Conservation (phyloP, 2,329 filamentous ascomycete genomes). For the Pseudogymnoascus sp. region DNA sequence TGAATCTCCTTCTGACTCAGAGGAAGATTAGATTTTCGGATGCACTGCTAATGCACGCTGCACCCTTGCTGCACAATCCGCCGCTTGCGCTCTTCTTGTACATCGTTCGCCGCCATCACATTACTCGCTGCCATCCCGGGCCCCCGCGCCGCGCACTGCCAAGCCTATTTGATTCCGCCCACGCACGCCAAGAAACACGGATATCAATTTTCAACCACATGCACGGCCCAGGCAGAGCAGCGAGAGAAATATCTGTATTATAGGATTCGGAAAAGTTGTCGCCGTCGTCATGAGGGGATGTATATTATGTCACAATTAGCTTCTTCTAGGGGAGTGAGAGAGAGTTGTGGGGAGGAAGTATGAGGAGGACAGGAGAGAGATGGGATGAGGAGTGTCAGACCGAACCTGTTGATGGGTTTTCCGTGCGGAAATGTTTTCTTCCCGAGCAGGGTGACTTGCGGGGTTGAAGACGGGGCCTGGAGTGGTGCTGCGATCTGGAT, state of each 20-base stretch:
- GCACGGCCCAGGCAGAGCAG: neutral
- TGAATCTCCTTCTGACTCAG: constrained; percentile 44
- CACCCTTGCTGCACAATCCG: constrained; percentile 2
- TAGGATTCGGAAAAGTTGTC: constrained; percentile 3
- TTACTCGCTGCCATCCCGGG: neutral
- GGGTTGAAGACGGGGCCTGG: neutral
- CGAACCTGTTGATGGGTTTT: neutral
- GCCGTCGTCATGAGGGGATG: neutral
- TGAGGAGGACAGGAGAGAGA: neutral
- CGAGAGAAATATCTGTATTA: neutral
- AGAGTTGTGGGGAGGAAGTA: neutral
- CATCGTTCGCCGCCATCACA: neutral
- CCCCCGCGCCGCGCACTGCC: neutral
- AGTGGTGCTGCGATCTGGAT: neutral
- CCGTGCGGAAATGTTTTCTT: neutral
- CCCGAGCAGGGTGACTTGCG: neutral
- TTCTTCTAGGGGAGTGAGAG: neutral
- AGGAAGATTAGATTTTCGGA: constrained; percentile 33
- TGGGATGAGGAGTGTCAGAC: neutral
- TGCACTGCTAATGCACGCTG: neutral
- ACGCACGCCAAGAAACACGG: neutral
- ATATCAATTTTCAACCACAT: neutral
- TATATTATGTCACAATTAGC: constrained; percentile 6
- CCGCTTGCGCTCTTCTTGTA: constrained; percentile 4
- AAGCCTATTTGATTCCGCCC: neutral